Evolutionary conservation across 768 basidiomycete genomes (phyloP), one percentile per base, ranked within the genome.

Genomic region (Kwoniella sp.): DNA sequence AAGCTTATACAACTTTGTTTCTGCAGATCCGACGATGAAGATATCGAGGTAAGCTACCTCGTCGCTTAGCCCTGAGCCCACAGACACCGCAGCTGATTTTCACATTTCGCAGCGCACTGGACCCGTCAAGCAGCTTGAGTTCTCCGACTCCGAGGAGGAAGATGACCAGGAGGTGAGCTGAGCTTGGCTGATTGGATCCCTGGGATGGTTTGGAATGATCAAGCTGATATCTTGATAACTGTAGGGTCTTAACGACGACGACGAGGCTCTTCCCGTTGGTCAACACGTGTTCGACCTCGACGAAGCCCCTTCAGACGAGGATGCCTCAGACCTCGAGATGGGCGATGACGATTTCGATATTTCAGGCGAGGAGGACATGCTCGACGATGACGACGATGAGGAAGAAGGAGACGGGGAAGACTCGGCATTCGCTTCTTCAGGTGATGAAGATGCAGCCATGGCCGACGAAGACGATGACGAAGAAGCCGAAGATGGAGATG

Each of bases 261-360:
- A 70, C 29, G 76, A 77, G 49, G 64, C 64, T 4, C 29, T 68
- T 15, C 72, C 71, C 13, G 24, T 62, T 30, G 68, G 72, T 22
- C 63, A 61, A 36, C 77, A 78, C 63, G 65, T 53, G 6, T 79
- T 79, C 61, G 77, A 77, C 58, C 69, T 78, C 13, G 77, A 74
- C 47, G 69, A 70, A 58, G 72, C 74, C 22, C 76, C 76, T 21
- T 50, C 60, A 25, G 68, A 67, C 12, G 69, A 61, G 22, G 72
- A 70, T 22, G 75, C 76, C 6, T 64, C 66, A n/a, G 68, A 68
- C 13, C 37, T 68, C 40, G 58, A 58, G 25, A 64, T 67, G 68
- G 30, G 33, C 48, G 68, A 62, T 17, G 71, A 71, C 57, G 75
- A 74, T 25, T 67, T 73, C 52, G 69, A 71, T 13, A 52, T 71